Conservation (phyloP, 2,329 filamentous ascomycete genomes). For the Fusarium equiseti region DNA sequence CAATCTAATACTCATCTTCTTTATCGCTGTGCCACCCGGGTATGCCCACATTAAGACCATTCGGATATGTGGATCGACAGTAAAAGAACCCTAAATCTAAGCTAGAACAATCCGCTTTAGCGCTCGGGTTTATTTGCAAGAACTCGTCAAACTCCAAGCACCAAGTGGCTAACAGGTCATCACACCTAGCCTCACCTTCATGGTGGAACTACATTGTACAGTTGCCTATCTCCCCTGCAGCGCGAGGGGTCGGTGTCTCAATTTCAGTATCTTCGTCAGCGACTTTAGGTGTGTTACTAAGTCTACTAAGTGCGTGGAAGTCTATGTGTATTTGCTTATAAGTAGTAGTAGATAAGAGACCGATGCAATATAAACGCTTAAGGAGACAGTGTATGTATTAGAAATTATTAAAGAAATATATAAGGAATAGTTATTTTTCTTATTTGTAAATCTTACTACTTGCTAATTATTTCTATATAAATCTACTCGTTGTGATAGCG, state of each 20-base stretch:
- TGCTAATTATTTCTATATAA: no score
- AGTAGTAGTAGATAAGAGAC: fast-evolving
- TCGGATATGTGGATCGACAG: not conserved
- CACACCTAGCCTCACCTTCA: not conserved
- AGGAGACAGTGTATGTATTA: no score
- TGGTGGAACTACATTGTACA: not conserved
- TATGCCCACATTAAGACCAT: not conserved
- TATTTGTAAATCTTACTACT: no score
- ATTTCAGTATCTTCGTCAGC: fast-evolving
- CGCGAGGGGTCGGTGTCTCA: not conserved
- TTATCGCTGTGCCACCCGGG: not conserved
- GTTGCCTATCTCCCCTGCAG: not conserved
- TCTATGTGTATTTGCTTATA: no score
- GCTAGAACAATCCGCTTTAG: not conserved
- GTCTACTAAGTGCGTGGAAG: no score
- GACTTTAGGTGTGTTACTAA: not conserved
- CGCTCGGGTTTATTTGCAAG: not conserved
- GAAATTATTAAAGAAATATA: no score
- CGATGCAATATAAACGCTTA: no score
- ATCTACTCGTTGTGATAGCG: no score
- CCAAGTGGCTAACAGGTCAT: not conserved
- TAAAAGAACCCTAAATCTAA: not conserved
- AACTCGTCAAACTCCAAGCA: not conserved
- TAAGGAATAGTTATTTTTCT: no score
- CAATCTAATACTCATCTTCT: not conserved